Conservation (phyloP, 2,329 filamentous ascomycete species). For the Fusarium citri region DNA sequence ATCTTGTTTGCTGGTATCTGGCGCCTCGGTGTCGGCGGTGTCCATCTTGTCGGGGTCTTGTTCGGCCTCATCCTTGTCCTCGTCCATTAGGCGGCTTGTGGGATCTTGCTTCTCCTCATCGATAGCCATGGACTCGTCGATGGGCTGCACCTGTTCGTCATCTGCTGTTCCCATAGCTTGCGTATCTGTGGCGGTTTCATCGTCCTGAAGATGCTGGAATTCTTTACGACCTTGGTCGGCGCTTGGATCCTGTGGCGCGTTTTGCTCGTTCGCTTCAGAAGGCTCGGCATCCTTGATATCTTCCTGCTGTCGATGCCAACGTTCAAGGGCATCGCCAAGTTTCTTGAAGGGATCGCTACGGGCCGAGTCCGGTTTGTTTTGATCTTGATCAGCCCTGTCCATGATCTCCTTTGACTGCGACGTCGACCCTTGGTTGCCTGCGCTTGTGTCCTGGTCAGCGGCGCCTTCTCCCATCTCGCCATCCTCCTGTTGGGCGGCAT, state of each 20-base stretch:
- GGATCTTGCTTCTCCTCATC: conserved; percentile 73
- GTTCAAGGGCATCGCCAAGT: conserved; percentile 89
- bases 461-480: conserved; percentile 74
- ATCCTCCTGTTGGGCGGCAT: conserved; percentile 72
- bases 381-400: conserved; percentile 59
- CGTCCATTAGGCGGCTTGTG: conserved; percentile 63
- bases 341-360: conserved; percentile 86
- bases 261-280: conserved; percentile 51
- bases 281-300: conserved; percentile 75
- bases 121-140: conserved; percentile 91
- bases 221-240: conserved; percentile 76
- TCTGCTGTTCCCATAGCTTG: conserved; percentile 91
- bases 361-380: conserved; percentile 56
- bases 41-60: conserved; percentile 61
- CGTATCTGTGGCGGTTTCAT: conserved; percentile 83
- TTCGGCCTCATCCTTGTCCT: conserved; percentile 62
- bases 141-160: conserved; percentile 85
- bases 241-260: conserved; percentile 63
- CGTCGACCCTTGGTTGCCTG: conserved; percentile 71
- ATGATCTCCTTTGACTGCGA: conserved; percentile 61
- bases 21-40: conserved; percentile 49
- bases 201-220: conserved; percentile 92
- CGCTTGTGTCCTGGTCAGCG: conserved; percentile 71
- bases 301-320: conserved; percentile 89
- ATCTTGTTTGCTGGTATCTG: conserved; percentile 57